Base-by-base conservation (phyloP, 2,329 filamentous ascomycete species). In the Arthrobotrys megalospora region DNA sequence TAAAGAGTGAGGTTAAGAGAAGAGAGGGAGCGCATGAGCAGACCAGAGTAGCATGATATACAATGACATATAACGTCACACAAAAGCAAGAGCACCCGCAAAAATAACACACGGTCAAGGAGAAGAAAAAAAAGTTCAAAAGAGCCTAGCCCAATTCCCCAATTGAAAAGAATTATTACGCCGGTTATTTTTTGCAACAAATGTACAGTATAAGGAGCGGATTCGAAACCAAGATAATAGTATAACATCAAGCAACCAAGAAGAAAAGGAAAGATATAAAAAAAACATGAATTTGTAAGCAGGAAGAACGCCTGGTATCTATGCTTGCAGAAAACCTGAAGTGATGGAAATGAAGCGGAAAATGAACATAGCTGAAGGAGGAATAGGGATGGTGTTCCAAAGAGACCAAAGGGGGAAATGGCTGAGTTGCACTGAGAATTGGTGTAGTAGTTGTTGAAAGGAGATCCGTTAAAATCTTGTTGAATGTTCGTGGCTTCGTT, bases 201-300 rank as follows among this genome's bases (percentile, higher is more conserved):
- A 79, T 80, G 65, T 76, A 83, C 81, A 83, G 81, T 71, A 60
- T 64, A 52, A 55, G 19, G 66, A 78, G 79, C 48, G 43, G 52
- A 71, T 47, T 62, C 38, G 58, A 47, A 67, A 68, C 21, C 41
- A 67, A 64, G 28, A 66, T 48, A 73, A 58, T 48, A 71, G 32
- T 71, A 63, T 34, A 62, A 28, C 34, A 43, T 43, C 50, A 55
- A 67, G 12, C 8, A 16, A 28, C n/a, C 16, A 63, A 50, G 28
- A 50, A 62, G 48, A 11, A 28, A 65, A 64, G 53, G 45, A 65
- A 65, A 12, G 21, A 48, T 43, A 58, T 28, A 77, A 47, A 52
- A 32, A 11, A 64, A 58, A 50, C 53, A 48, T 32, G 53, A 68
- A 19, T 21, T 67, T 78, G 67, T 71, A 68, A 78, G 68, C 68